Percentiles rank a stretch among this genome's conserved stretches.
Conservation (phyloP, 148 eudicot species). For the Diospyros lotus region DNA sequence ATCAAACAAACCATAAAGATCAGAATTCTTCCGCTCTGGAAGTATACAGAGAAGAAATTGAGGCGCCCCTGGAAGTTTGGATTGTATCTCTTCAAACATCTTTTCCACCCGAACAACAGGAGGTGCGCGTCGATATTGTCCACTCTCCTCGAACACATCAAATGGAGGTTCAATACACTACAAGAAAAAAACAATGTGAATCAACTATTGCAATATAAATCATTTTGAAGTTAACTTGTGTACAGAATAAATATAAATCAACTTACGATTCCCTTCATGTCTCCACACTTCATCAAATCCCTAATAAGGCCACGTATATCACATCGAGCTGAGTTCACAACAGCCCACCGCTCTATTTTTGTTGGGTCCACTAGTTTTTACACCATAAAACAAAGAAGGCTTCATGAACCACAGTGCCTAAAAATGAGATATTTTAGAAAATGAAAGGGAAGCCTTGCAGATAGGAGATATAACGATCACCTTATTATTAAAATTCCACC, state of each 20-base stretch:
- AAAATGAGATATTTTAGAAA: not conserved
- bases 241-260: not conserved
- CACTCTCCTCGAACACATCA: conserved; percentile 74
- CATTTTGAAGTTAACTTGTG: not conserved
- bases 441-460: not conserved
- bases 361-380: conserved; percentile 73
- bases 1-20: conserved; percentile 58
- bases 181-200: not conserved
- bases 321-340: conserved; percentile 86
- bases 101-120: conserved; percentile 82
- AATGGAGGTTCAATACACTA: conserved; percentile 67
- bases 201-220: not conserved
- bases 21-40: conserved; percentile 89
- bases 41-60: conserved; percentile 80
- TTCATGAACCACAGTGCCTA: not conserved
- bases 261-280: conserved; percentile 78
- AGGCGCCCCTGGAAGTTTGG: conserved; percentile 86
- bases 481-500: conserved; percentile 96
- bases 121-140: conserved; percentile 72
- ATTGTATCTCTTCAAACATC: conserved; percentile 72
- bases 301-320: conserved; percentile 50
- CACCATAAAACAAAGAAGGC: conserved; percentile 1
- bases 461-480: conserved; percentile 22
- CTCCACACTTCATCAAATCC: conserved; percentile 64
- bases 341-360: conserved; percentile 71